Evolutionary conservation across 176 grass and related monocot genomes (phyloP).

Genomic region (Eremochloa ophiuroides): DNA sequence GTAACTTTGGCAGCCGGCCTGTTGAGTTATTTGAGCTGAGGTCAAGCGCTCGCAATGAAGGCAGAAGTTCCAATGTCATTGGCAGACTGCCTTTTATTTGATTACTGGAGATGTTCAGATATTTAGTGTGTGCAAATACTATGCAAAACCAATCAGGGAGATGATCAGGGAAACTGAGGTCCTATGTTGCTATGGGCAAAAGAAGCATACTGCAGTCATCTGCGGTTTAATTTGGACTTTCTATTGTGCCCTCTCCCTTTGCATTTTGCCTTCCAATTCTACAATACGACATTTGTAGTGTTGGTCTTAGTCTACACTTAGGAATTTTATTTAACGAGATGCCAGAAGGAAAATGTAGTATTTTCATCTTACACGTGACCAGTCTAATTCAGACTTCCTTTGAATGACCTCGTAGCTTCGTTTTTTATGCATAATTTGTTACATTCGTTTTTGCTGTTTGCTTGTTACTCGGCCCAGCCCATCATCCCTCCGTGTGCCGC

Average conservation of each 20-base stretch:
- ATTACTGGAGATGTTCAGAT: conserved; percentile 27
- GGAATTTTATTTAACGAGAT: too few species aligned
- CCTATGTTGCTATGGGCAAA: neutral
- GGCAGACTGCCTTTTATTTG: conserved; percentile 10
- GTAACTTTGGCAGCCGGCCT: conserved; percentile 14
- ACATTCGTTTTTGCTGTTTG: neutral
- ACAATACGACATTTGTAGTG: too few species aligned
- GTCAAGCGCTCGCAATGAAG: neutral
- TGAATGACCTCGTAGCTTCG: too few species aligned
- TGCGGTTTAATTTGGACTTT: too few species aligned
- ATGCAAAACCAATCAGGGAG: conserved; percentile 25
- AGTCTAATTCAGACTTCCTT: too few species aligned
- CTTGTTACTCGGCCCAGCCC: neutral
- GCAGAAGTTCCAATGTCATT: neutral
- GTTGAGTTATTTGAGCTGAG: neutral
- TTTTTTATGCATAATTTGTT: too few species aligned
- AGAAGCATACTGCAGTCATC: neutral
- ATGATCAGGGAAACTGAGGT: conserved; percentile 3
- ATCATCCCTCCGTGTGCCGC: neutral
- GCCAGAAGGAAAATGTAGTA: too few species aligned
- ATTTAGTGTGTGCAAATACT: neutral
- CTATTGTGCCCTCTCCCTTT: too few species aligned
- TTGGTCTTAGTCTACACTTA: too few species aligned
- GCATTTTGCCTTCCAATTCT: too few species aligned
- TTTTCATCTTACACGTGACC: too few species aligned